A percentile compares a stretch with the other conserved stretches of the same genome.
Evolutionary conservation across 2,329 filamentous ascomycete genomes (phyloP).

Genomic region (Talaromyces marneffei): DNA sequence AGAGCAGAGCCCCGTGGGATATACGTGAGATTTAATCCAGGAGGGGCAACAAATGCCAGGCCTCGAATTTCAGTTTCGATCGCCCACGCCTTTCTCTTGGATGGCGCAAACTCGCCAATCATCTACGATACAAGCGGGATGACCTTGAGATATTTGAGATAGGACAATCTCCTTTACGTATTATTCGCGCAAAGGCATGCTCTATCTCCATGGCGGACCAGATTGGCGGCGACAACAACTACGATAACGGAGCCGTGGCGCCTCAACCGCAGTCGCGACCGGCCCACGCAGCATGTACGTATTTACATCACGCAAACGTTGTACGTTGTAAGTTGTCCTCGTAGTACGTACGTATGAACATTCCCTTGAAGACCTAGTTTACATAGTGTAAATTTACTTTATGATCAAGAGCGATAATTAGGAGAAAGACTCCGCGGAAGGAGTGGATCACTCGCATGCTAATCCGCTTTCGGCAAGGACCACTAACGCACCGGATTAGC

Average conservation of each 20-base stretch:
- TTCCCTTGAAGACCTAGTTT: not conserved
- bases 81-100: not conserved
- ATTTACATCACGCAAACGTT: not conserved
- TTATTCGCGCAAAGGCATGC: not conserved
- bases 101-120: not conserved
- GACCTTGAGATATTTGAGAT: not conserved
- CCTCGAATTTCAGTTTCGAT: not conserved
- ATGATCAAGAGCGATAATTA: not conserved
- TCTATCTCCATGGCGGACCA: not conserved
- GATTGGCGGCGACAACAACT: not conserved
- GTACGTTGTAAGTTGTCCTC: not conserved
- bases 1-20: not conserved
- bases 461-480: not conserved
- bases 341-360: not conserved
- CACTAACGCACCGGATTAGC: not conserved
- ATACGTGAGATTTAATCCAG: not conserved
- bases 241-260: not conserved
- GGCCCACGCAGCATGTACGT: not conserved
- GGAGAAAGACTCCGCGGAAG: constrained; percentile 11
- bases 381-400: not conserved
- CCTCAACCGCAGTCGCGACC: not conserved
- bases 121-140: not conserved
- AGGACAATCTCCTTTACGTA: not conserved
- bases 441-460: not conserved
- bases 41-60: not conserved